A percentile compares a stretch with the other conserved stretches of the same genome.
These are phyloP conservation scores for Tulasnella sp. DNA, from an alignment of 768 basidiomycete species.

Conservation along the genomic window DNA sequence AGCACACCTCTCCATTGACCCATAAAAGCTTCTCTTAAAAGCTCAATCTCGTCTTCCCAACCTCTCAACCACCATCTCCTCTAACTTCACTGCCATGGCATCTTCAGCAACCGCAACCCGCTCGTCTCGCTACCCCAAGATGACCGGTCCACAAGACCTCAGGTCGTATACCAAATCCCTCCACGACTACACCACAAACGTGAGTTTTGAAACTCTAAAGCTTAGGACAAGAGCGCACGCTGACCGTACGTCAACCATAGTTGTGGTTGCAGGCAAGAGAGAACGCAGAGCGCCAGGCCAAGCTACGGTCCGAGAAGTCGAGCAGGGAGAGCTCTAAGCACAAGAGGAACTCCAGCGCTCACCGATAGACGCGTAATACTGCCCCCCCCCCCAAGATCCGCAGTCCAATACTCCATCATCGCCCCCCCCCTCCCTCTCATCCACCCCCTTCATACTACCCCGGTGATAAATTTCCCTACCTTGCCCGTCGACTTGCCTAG, in stretches of 20 bases:
- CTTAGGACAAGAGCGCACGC: neutral
- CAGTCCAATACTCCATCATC: neutral
- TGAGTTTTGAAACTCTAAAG: neutral
- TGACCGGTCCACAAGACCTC: slow-evolving; percentile 12
- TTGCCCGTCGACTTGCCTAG: neutral
- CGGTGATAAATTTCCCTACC: neutral
- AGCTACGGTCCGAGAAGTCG: slow-evolving; percentile 10
- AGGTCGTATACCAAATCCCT: neutral
- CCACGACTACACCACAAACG: slow-evolving; percentile 19
- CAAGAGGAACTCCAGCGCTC: slow-evolving; percentile 32
- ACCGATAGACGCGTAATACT: neutral
- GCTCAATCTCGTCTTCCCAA: neutral
- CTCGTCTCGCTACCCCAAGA: neutral
- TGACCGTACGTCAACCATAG: neutral
- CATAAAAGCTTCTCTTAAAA: neutral
- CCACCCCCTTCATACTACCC: neutral
- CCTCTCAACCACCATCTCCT: neutral
- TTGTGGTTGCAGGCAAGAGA: slow-evolving; percentile 16
- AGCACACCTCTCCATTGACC: neutral
- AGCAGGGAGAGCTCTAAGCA: slow-evolving; percentile 21
- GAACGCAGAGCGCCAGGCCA: slow-evolving; percentile 19
- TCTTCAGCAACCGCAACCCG: slow-evolving; percentile 9
- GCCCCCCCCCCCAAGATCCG: neutral
- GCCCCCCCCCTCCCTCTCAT: neutral
- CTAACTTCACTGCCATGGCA: neutral